Percentiles rank a stretch among this genome's conserved stretches.
phyloP scores from a whole-genome alignment of 1,284 basidiomycete species.

The Puccinia coronata region DNA sequence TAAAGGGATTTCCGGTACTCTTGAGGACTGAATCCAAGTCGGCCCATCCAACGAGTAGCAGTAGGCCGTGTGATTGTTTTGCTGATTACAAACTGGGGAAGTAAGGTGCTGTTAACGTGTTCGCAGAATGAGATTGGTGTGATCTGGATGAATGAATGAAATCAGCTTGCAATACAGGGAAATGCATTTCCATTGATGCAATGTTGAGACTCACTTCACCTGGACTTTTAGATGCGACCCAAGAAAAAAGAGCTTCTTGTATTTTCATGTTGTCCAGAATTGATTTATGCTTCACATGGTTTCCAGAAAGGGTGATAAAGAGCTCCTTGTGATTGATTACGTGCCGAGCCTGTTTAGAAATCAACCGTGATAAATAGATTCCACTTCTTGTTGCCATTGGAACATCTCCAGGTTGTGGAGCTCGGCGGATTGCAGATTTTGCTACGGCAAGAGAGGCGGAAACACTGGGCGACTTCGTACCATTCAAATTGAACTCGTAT shows the following conservation, averaged over 20 bases:
- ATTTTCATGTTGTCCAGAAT: background rate
- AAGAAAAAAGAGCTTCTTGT: background rate
- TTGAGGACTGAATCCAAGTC: background rate
- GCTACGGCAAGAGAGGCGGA: constrained; percentile 4
- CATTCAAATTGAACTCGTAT: background rate
- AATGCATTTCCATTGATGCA: background rate
- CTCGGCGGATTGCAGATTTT: background rate
- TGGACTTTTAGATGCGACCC: background rate
- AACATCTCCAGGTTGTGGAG: background rate
- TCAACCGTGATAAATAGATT: background rate
- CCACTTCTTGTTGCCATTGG: background rate
- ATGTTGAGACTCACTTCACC: constrained; percentile 3
- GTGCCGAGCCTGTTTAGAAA: background rate
- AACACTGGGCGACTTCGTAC: background rate
- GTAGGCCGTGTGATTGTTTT: background rate
- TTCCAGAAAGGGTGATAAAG: background rate
- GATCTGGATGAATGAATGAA: background rate
- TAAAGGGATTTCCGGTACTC: background rate
- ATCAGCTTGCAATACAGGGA: background rate
- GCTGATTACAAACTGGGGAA: background rate
- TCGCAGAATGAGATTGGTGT: background rate
- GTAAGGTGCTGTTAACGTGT: background rate
- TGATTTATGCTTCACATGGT: background rate
- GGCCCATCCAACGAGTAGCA: background rate
- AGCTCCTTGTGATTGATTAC: background rate